Conservation (phyloP, 2,329 filamentous ascomycete species). For the Neofusicoccum cordaticola region DNA sequence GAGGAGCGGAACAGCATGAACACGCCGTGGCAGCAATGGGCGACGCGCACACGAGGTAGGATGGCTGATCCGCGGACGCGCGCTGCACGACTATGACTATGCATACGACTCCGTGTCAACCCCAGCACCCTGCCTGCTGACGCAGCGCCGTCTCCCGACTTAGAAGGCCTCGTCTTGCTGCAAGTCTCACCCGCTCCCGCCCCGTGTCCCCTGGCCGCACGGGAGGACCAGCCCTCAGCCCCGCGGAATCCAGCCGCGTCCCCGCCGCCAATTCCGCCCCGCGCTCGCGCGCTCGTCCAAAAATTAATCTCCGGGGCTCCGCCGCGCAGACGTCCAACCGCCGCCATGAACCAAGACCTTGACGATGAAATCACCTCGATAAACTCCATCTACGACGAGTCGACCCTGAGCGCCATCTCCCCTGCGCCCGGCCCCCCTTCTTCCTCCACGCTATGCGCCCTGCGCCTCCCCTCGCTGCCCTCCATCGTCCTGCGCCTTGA, state of each 20-base stretch:
- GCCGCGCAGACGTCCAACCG: background rate
- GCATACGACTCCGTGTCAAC: background rate
- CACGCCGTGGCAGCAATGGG: background rate
- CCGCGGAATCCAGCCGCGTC: background rate
- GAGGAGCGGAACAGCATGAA: too few species aligned
- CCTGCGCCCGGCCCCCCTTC: slow-evolving; percentile 29
- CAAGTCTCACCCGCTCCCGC: background rate
- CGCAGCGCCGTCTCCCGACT: background rate
- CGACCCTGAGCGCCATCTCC: slow-evolving; percentile 46
- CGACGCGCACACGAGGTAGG: background rate
- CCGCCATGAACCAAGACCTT: slow-evolving; percentile 44
- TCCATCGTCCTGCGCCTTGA: slow-evolving; percentile 56
- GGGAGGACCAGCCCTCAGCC: background rate
- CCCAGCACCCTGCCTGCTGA: background rate
- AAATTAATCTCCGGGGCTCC: background rate
- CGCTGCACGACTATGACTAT: background rate
- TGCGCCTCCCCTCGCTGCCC: slow-evolving; percentile 65
- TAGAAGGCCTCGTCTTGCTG: background rate
- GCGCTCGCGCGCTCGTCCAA: background rate
- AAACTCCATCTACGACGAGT: slow-evolving; percentile 77
- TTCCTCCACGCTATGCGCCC: slow-evolving; percentile 48
- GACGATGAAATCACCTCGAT: slow-evolving; percentile 75
- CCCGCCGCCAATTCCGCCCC: background rate
- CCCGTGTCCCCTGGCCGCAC: background rate
- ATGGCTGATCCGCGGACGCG: background rate